Evolutionary conservation across 1,284 basidiomycete species (phyloP), one percentile per base, ranked within the genome.

Genomic region (Caloboletus inedulis): DNA sequence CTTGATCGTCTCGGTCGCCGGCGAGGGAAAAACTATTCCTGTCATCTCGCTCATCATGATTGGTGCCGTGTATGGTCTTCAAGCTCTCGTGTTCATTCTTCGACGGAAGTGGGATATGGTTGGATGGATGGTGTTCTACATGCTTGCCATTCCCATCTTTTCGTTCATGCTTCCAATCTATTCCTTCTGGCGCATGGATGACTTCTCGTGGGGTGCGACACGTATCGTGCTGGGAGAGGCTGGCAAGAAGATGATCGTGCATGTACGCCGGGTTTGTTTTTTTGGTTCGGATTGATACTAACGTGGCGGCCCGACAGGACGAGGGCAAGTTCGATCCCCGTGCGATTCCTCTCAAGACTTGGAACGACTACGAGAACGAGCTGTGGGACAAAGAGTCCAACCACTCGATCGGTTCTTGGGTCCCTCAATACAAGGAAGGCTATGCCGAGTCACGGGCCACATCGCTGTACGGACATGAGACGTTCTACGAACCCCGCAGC

Each of bases 131-230:
- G 66, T 96, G 40, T 94, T 98, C 74, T 98, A 97, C 73, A 90
- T 98, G 67, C 70, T 94, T 19, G 94, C 93, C 47, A 93, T 96
- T 59, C 93, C 93, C 4, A 82, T 83, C 45, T 95, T 94, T 77
- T 94, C 94, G 19, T 88, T 99, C 76, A 81, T 94, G 73, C 80
- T 98, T 36, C 96, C 95, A 1, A 74, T 98, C 19, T 98, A 98
- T 72, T 96, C 96, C 1, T 98, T 98, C 86, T 99, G 95, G 96
- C 85, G 81, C 61, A 98, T 98, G 95, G 96, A 98, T 73, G 94
- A 97, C 73, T 98, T 98, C 82, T 95, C 92, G 4, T 97, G 94
- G 97, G 97, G 97, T 82, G 81, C 82, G 43, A 97, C 94, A 19
- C 91, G 91, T 84, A 71, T 95, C 57, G 95, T 99, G 31, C 76